phyloP scores from a whole-genome alignment of 169 alveolate species.

The Cryptosporidium meleagridis region DNA sequence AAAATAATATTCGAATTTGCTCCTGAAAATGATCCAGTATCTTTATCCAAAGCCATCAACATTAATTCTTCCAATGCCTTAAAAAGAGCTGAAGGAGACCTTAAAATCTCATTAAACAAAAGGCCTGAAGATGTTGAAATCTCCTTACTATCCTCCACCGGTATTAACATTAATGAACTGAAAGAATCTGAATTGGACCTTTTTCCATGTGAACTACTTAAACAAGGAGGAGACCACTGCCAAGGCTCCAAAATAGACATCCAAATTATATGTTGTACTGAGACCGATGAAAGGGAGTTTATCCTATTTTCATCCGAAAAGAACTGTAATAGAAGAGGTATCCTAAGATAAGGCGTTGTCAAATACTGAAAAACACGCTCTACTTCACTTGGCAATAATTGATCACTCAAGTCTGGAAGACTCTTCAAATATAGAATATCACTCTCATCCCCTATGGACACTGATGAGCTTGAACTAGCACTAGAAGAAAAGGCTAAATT shows the following conservation, averaged over 20 bases:
- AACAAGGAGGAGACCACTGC: conserved; percentile 44
- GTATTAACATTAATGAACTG: not conserved
- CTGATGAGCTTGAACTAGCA: not conserved
- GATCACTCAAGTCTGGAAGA: conserved; percentile 82
- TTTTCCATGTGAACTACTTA: not conserved
- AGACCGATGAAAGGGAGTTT: conserved; percentile 78
- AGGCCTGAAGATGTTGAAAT: conserved; percentile 83
- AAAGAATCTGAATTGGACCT: not conserved
- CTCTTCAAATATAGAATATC: conserved; percentile 83
- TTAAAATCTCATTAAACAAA: conserved; percentile 82
- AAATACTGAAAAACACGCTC: conserved; percentile 86
- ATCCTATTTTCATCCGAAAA: conserved; percentile 83
- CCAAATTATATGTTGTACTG: conserved; percentile 85
- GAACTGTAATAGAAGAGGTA: conserved; percentile 86
- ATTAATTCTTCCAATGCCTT: conserved; percentile 67
- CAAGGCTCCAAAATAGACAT: conserved; percentile 85
- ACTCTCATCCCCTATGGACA: conserved; percentile 79
- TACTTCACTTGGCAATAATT: conserved; percentile 82
- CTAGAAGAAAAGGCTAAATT: not conserved
- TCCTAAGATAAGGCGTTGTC: conserved; percentile 86
- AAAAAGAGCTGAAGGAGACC: conserved; percentile 77
- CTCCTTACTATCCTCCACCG: conserved; percentile 10
- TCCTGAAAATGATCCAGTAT: conserved; percentile 75
- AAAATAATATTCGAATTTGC: conserved; percentile 62
- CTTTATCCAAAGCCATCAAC: conserved; percentile 76